These are phyloP conservation scores for Pyrenochaeta sp. DNA, from an alignment of 2,329 filamentous ascomycete species.

Conservation along the genomic window DNA sequence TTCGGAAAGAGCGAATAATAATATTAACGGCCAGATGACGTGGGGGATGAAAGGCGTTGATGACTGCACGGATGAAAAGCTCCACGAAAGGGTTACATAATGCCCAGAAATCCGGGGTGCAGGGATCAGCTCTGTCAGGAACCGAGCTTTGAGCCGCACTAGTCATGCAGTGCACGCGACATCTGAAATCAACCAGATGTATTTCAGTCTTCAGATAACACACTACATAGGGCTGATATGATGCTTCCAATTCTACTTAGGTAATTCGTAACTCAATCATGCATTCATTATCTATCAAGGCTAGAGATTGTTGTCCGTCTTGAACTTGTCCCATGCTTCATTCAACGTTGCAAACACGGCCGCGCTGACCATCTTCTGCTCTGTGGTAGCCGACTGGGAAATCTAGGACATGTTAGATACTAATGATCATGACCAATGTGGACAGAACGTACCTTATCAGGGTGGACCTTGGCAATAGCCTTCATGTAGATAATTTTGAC, in stretches of 20 bases:
- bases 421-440: too few relatives aligned
- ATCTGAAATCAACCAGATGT: too few relatives aligned
- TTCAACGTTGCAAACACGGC: constrained; percentile 71
- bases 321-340: constrained; percentile 74
- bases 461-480: constrained; percentile 97
- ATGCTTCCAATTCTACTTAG: too few relatives aligned
- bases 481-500: constrained; percentile 99
- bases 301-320: constrained; percentile 61
- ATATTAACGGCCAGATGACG: neutral
- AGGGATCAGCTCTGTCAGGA: constrained; percentile 17
- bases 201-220: too few relatives aligned
- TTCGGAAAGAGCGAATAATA: too few relatives aligned
- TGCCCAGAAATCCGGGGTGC: constrained; percentile 26
- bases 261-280: neutral
- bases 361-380: constrained; percentile 71
- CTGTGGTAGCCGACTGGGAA: constrained; percentile 68
- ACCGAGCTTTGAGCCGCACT: constrained; percentile 22
- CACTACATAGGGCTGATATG: too few relatives aligned
- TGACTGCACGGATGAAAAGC: constrained; percentile 28
- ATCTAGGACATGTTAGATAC: constrained; percentile 58
- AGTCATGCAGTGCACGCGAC: neutral
- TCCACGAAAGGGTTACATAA: constrained; percentile 14
- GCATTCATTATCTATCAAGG: neutral
- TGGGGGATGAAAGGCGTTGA: constrained; percentile 7
- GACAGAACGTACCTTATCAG: constrained; percentile 87